A percentile compares a stretch with the other conserved stretches of the same genome.
Evolutionary conservation across 2,329 filamentous ascomycete genomes (phyloP).

Genomic region (Monilinia fructicola): DNA sequence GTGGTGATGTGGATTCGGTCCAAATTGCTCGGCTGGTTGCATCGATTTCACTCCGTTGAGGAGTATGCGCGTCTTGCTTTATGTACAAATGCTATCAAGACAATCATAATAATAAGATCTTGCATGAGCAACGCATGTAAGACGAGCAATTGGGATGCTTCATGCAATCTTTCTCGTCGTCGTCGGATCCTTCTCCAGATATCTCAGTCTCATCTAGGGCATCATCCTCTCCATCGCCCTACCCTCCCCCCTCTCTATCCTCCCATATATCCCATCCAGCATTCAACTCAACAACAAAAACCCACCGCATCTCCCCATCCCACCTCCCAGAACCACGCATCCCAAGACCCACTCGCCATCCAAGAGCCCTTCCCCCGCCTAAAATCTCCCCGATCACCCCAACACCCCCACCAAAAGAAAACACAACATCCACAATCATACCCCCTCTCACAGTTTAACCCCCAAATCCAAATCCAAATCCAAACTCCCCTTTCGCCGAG

Average conservation of each 20-base stretch:
- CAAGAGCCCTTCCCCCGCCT: too few species aligned
- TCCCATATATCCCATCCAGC: background rate
- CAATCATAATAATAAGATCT: slow-evolving; percentile 6
- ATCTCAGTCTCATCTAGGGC: background rate
- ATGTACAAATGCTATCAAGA: slow-evolving; percentile 40
- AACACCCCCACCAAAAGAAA: too few species aligned
- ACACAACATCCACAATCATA: too few species aligned
- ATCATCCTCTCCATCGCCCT: background rate
- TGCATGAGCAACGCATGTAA: background rate
- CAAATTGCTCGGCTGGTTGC: slow-evolving; percentile 48
- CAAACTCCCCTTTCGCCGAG: too few species aligned
- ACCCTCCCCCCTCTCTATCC: background rate
- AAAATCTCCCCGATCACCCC: too few species aligned
- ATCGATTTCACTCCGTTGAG: slow-evolving; percentile 51
- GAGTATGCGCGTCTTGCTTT: slow-evolving; percentile 51
- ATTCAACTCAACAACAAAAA: background rate
- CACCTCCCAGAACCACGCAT: slow-evolving; percentile 28
- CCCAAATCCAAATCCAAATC: too few species aligned
- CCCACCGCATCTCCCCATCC: too few species aligned
- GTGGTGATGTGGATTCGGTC: slow-evolving; percentile 32
- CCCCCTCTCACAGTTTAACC: too few species aligned
- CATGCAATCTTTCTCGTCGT: background rate
- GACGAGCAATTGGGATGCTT: background rate
- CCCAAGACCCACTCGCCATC: too few species aligned
- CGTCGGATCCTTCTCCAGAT: background rate